phyloP scores from a whole-genome alignment of 2,329 filamentous ascomycete species.

The Beauveria rudraprayagi region DNA sequence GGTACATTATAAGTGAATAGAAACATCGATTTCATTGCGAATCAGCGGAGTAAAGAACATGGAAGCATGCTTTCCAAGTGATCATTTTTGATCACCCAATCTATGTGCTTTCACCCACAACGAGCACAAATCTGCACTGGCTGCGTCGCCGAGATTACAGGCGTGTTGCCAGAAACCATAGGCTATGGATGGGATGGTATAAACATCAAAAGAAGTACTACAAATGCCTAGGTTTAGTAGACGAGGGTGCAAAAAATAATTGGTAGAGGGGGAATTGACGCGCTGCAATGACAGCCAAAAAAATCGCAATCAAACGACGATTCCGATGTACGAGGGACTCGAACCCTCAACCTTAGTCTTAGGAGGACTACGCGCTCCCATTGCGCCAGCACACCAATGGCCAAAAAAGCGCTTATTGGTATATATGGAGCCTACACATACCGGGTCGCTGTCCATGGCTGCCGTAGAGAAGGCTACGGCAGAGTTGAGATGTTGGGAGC shows the following conservation, averaged over 20 bases:
- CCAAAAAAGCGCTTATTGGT: background rate
- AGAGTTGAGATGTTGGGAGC: background rate
- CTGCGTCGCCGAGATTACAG: background rate
- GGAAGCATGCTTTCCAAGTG: background rate
- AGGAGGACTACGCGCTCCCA: constrained; percentile 15
- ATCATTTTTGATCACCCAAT: background rate
- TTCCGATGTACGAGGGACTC: constrained; percentile 23
- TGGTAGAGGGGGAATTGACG: background rate
- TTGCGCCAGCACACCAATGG: constrained; percentile 9
- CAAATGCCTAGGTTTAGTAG: background rate
- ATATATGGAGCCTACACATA: background rate
- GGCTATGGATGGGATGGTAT: background rate
- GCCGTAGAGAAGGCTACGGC: background rate
- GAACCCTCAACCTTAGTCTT: constrained; percentile 33
- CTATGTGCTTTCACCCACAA: background rate
- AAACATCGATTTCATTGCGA: background rate
- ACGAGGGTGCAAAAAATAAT: background rate
- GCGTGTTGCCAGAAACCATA: background rate
- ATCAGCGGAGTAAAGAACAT: background rate
- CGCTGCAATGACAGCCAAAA: background rate
- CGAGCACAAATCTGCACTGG: background rate
- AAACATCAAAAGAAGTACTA: background rate
- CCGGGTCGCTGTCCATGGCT: background rate
- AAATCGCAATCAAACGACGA: background rate
- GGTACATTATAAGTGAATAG: background rate